These are phyloP conservation scores for Orbilia brochopaga DNA, from an alignment of 2,329 filamentous ascomycete genomes.

Conservation along the genomic window DNA sequence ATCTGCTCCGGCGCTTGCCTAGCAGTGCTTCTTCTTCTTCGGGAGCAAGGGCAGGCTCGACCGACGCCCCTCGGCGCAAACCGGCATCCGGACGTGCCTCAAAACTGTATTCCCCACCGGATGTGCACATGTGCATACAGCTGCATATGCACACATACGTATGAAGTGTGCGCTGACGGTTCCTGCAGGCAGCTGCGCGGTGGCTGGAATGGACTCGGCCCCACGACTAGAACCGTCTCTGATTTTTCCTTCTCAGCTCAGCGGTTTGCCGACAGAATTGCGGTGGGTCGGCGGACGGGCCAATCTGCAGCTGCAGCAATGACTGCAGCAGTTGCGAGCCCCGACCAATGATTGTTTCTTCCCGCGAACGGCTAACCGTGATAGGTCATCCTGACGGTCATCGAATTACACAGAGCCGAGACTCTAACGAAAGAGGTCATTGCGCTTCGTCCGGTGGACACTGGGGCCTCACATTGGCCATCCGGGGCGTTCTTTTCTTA, in stretches of 20 bases:
- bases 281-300: conserved; percentile 1
- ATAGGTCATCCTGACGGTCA: conserved; percentile 32
- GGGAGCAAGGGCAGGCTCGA: conserved; percentile 3
- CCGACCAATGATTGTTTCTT: conserved; percentile 40
- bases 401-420: conserved; percentile 30
- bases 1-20: conserved; percentile 1
- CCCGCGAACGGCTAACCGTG: conserved; percentile 32
- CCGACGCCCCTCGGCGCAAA: neutral
- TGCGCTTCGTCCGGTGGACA: conserved; percentile 7
- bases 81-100: neutral
- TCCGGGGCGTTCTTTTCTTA: neutral
- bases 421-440: conserved; percentile 11
- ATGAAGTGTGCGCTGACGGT: neutral
- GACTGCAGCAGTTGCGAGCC: conserved; percentile 33
- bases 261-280: neutral
- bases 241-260: too few species aligned
- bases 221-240: neutral
- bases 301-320: conserved; percentile 24
- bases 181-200: conserved; percentile 3
- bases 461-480: conserved; percentile 19
- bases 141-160: conserved; percentile 3
- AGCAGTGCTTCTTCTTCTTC: neutral
- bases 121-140: neutral
- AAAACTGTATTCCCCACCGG: neutral
- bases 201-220: neutral